Conservation (phyloP, 1,284 basidiomycete species). For the Sanguinoderma infundibulare region DNA sequence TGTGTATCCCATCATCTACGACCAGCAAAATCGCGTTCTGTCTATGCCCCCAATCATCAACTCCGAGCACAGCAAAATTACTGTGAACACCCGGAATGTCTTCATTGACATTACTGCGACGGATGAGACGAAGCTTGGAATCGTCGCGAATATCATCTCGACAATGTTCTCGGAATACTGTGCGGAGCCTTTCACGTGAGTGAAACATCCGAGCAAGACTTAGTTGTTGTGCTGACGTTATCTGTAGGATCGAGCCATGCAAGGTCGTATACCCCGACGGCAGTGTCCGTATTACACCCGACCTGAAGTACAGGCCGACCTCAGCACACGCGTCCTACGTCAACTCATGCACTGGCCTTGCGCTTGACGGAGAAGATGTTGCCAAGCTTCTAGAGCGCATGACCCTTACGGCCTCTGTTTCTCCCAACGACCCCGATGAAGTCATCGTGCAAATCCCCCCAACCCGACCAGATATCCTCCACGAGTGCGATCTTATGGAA, state of each 20-base stretch:
- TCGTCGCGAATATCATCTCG: constrained; percentile 93
- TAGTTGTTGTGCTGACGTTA: not conserved
- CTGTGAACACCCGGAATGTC: constrained; percentile 91
- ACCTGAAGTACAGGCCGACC: constrained; percentile 75
- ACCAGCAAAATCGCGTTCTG: constrained; percentile 83
- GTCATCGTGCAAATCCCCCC: constrained; percentile 83
- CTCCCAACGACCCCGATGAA: constrained; percentile 59
- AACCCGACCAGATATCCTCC: constrained; percentile 95
- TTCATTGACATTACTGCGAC: constrained; percentile 98
- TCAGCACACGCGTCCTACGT: constrained; percentile 89
- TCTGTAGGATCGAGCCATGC: constrained; percentile 85
- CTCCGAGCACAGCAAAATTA: constrained; percentile 97
- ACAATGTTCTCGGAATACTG: constrained; percentile 99
- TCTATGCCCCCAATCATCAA: constrained; percentile 99
- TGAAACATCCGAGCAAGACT: constrained; percentile 9
- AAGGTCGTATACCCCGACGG: constrained; percentile 84
- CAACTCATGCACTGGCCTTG: constrained; percentile 93
- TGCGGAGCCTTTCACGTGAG: constrained; percentile 88
- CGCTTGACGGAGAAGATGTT: constrained; percentile 65
- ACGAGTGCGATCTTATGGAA: constrained; percentile 99
- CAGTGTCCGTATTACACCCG: constrained; percentile 77
- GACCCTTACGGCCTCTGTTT: constrained; percentile 64
- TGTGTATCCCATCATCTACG: constrained; percentile 98
- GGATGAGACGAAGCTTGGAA: constrained; percentile 96
- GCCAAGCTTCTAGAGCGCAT: constrained; percentile 76